Evolutionary conservation across 176 grass and related monocot species (phyloP), one percentile per base, ranked within the genome.

Genomic region (Carex myosuroides): DNA sequence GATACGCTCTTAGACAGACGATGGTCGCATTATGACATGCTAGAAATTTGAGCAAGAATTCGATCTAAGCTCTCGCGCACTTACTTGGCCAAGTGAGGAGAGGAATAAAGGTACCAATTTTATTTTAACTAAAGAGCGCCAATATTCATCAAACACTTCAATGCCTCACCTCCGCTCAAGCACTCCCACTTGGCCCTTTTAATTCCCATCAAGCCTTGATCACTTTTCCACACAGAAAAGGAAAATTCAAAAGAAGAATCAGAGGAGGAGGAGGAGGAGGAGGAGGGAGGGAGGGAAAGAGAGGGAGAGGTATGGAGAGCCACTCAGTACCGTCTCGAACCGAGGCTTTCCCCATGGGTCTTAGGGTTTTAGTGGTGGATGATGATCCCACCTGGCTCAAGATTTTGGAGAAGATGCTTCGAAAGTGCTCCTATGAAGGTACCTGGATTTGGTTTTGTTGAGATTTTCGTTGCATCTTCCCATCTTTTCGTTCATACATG

Each of bases 371-470:
- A 68, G 91, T 99, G 54, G 97, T 99, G 7, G 97, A 99, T 66
- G 97, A 99, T 55, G 97, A 99, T 71, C 97, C 93, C 8, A 99
- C 97, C 0, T 99, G 97, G 97, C 85, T 99, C 84, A 99, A 99
- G 91, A 99, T 99, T 83, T 87, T 99, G 57, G 97, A 99, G 87
- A 99, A 99, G 93, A 99, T 99, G 97, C 97, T 99, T 75, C 76
- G 91, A 66, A 99, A 99, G 91, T 99, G 97, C 54, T 96, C 91
- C 80, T 99, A 99, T 64, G 97, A 94, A 94, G 97, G 97, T 90
- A 81, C 20, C 81, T 60, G 13, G 8, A 11, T 20, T 87, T 70
- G 6, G 5, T 85, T 85, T 87, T 89, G 89, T 80, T 68, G 32
- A 68, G 65, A 55, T 42, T 82, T 75, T 56, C 39, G 24, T 46